Conservation (phyloP, 305 asterid genomes). For the Salvia sclarea region DNA sequence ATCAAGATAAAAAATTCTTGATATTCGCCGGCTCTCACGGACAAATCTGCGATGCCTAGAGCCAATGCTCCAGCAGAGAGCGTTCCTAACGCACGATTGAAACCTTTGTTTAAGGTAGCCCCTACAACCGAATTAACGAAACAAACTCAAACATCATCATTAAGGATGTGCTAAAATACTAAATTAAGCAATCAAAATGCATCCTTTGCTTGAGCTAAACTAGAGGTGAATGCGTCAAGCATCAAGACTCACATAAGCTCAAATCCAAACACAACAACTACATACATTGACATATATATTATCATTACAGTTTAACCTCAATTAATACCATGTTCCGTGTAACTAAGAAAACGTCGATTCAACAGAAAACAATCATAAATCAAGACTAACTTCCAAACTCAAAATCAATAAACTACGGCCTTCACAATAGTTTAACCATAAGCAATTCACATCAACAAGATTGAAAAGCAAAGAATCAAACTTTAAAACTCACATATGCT, state of each 20-base stretch:
- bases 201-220: too few species aligned
- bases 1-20: conserved; percentile 67
- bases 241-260: too few species aligned
- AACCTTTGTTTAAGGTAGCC: conserved; percentile 87
- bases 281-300: too few species aligned
- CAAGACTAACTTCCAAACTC: neutral
- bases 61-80: conserved; percentile 86
- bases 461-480: neutral
- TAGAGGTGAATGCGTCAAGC: too few species aligned
- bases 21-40: conserved; percentile 50
- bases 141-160: too few species aligned
- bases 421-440: neutral
- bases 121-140: conserved; percentile 48
- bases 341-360: too few species aligned
- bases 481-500: too few species aligned
- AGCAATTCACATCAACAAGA: neutral
- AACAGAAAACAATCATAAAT: neutral
- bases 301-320: too few species aligned
- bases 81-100: conserved; percentile 93
- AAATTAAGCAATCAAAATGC: too few species aligned
- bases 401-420: neutral
- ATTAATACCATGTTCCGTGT: too few species aligned
- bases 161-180: too few species aligned
- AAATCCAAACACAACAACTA: too few species aligned
- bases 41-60: conserved; percentile 69